phyloP scores from a whole-genome alignment of 164 flowering plant genomes.

The Sedum album region DNA sequence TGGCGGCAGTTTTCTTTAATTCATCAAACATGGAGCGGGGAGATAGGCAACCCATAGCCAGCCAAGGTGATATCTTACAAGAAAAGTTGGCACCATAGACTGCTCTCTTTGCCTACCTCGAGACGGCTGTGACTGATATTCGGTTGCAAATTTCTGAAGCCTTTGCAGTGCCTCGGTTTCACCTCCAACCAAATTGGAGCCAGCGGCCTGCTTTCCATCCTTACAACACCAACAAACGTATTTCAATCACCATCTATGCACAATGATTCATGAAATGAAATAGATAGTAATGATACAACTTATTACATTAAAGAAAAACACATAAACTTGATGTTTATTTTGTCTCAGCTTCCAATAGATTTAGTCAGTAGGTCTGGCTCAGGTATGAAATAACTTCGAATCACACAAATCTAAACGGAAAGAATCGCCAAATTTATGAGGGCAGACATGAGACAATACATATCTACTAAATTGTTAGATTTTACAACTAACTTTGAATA shows the following conservation, averaged over 20 bases:
- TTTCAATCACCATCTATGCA: neutral
- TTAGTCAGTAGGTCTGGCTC: too few species aligned
- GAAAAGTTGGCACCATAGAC: constrained; percentile 95
- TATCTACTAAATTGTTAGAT: neutral
- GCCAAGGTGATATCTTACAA: constrained; percentile 93
- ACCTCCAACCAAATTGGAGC: constrained; percentile 76
- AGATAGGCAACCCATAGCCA: constrained; percentile 87
- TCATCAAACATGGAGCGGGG: constrained; percentile 90
- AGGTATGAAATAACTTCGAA: too few species aligned
- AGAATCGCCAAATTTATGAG: neutral
- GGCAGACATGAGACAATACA: neutral
- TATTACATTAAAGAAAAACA: neutral
- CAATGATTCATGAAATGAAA: neutral
- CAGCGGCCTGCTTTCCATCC: constrained; percentile 63
- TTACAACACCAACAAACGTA: constrained; percentile 10
- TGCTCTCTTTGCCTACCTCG: constrained; percentile 42
- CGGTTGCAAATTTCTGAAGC: constrained; percentile 70
- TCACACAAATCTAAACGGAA: neutral
- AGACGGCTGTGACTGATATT: constrained; percentile 69
- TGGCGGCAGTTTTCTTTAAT: constrained; percentile 62
- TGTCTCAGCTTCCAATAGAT: neutral
- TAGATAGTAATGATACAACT: neutral
- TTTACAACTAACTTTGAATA: neutral
- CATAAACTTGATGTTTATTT: neutral
- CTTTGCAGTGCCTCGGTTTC: constrained; percentile 86